Evolutionary conservation across 306 rosid genomes (phyloP).

Genomic region (Lablab purpureus): DNA sequence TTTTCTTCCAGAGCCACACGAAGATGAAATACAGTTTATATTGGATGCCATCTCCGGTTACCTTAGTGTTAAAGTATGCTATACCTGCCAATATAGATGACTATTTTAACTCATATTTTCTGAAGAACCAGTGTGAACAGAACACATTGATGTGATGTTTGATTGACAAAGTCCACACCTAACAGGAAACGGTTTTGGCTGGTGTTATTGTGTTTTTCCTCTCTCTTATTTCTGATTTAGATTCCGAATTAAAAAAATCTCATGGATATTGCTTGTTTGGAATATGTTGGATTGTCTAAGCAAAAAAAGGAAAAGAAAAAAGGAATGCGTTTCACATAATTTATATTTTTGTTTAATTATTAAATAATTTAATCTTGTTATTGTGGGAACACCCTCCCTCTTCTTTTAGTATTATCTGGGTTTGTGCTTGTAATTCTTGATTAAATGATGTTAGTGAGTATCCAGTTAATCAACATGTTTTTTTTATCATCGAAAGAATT

Average conservation of each 20-base stretch:
- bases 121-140: background rate
- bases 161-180: background rate
- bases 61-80: slow-evolving; percentile 92
- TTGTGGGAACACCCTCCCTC: background rate
- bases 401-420: slow-evolving; percentile 7
- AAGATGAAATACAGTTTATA: slow-evolving; percentile 94
- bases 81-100: slow-evolving; percentile 22
- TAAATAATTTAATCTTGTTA: slow-evolving; percentile 15
- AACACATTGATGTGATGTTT: slow-evolving; percentile 6
- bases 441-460: slow-evolving; percentile 23
- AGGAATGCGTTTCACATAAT: slow-evolving; percentile 2
- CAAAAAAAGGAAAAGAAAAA: background rate
- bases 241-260: slow-evolving; percentile 33
- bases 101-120: slow-evolving; percentile 15
- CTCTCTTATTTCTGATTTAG: slow-evolving; percentile 27
- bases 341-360: slow-evolving; percentile 23
- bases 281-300: slow-evolving; percentile 24
- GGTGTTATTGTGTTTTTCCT: background rate
- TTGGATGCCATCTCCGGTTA: slow-evolving; percentile 94
- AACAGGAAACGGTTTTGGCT: background rate
- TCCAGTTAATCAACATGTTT: slow-evolving; percentile 39
- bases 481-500: background rate
- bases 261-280: slow-evolving; percentile 40
- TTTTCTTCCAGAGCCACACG: slow-evolving; percentile 94
- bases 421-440: slow-evolving; percentile 34